phyloP scores from a whole-genome alignment of 1,284 basidiomycete species.

The Entoloma clypeatum region DNA sequence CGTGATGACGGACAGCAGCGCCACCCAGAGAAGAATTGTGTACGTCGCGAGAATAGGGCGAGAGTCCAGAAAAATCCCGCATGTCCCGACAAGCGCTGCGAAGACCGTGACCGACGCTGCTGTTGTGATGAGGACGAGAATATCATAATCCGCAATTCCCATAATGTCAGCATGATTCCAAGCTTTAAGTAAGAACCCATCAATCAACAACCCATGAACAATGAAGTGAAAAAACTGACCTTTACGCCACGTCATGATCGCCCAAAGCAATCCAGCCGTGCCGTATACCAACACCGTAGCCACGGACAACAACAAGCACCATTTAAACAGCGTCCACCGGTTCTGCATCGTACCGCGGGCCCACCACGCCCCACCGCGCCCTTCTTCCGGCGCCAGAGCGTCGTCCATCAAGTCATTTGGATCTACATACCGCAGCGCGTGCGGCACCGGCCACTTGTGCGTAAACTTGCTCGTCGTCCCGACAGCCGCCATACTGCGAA shows the following conservation, averaged over 20 bases:
- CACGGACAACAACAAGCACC: constrained; percentile 51
- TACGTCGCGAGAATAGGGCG: constrained; percentile 72
- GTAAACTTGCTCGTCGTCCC: constrained; percentile 46
- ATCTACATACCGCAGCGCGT: constrained; percentile 29
- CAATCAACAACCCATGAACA: background rate
- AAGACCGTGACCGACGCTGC: constrained; percentile 55
- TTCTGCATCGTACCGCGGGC: constrained; percentile 34
- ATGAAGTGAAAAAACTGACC: constrained; percentile 34
- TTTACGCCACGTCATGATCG: constrained; percentile 56
- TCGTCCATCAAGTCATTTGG: constrained; percentile 10
- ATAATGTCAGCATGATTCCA: constrained; percentile 52
- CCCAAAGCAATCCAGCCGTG: constrained; percentile 40
- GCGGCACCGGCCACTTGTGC: constrained; percentile 49
- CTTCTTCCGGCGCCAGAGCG: constrained; percentile 18
- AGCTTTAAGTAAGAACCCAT: constrained; percentile 28
- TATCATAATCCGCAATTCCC: constrained; percentile 51
- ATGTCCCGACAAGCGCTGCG: constrained; percentile 61
- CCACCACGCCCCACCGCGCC: constrained; percentile 35
- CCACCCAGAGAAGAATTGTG: constrained; percentile 67
- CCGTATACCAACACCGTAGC: constrained; percentile 50
- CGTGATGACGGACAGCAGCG: constrained; percentile 57
- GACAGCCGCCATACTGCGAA: constrained; percentile 26
- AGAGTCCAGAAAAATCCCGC: constrained; percentile 70
- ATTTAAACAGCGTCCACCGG: constrained; percentile 56
- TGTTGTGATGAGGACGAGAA: constrained; percentile 61